Base-by-base conservation (phyloP, 2,329 filamentous ascomycete species). In the Onygena corvina region DNA sequence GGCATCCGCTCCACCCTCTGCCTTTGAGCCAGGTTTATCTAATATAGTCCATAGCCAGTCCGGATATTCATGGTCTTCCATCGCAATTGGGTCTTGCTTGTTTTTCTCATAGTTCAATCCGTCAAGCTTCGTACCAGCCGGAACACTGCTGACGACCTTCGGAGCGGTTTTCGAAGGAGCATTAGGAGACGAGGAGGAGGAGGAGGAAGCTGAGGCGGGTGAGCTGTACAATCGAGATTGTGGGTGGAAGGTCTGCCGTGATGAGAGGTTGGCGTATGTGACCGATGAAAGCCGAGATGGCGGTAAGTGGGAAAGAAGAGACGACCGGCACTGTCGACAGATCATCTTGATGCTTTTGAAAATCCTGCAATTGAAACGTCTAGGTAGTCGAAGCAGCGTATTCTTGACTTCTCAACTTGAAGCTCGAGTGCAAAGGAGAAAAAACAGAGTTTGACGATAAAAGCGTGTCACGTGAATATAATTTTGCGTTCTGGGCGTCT, bases 31-130 rank as follows among this genome's bases (percentile, higher is more conserved):
- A n/a, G 57, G 50, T 48, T 65, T 60, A 46, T 69, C 67, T 51
- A 71, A 54, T 50, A 73, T 56, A 3, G 55, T 60, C 70, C 70
- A 73, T 48, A 73, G 53, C 70, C 70, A 73, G 11, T 70, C 65
- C 11, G 70, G 70, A 54, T 73, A 73, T 54, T 72, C 70, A 35
- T 63, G 60, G 53, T 73, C 70, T 49, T 72, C 69, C 58, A 65
- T 53, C 9, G 70, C 70, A 46, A 70, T 48, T 20, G 71, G 53
- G 31, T 69, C 66, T 4, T 68, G 64, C 52, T 71, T 68, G 56
- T 70, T 70, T 57, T 72, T 72, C 50, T 68, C 64, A 56, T 72
- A 72, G 51, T 69, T 70, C 38, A 73, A 59, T 9, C 68, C 68
- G 20, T 60, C 60, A 52, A 73, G 47, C 50, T 60, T 62, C 3